Percentiles rank a stretch among this genome's conserved stretches.
These are phyloP conservation scores for Adansonia digitata DNA, from an alignment of 345 rosid genomes.

Conservation along the genomic window DNA sequence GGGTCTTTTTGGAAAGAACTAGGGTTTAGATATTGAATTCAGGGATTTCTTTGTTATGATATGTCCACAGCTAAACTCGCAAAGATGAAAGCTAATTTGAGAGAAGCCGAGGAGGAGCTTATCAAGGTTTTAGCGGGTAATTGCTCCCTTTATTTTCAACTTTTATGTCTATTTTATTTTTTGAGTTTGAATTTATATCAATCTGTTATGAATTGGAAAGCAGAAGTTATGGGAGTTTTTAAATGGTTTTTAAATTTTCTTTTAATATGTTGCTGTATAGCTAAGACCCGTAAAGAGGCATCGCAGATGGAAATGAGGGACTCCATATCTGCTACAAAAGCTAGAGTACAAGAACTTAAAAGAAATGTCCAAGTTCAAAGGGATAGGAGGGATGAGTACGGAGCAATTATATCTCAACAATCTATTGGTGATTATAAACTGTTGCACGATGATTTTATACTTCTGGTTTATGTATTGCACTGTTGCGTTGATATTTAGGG, in stretches of 20 bases:
- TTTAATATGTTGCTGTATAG: conserved; percentile 33
- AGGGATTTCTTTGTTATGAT: background rate
- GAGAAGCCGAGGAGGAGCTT: conserved; percentile 74
- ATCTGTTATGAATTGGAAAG: background rate
- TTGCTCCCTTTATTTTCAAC: background rate
- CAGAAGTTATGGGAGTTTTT: background rate
- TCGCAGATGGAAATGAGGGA: conserved; percentile 61
- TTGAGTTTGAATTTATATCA: background rate
- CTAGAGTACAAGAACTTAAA: conserved; percentile 54
- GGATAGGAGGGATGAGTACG: conserved; percentile 58
- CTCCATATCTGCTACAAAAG: conserved; percentile 49
- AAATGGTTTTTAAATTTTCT: background rate
- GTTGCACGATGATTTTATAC: background rate
- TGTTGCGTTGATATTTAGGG: background rate
- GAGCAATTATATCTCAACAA: conserved; percentile 48
- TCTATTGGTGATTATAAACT: conserved; percentile 41
- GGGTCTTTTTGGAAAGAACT: conserved; percentile 18
- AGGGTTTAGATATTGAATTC: conserved; percentile 10
- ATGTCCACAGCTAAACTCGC: conserved; percentile 44
- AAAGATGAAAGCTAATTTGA: conserved; percentile 50
- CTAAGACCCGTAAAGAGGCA: conserved; percentile 76
- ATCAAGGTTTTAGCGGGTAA: conserved; percentile 74
- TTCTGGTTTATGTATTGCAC: background rate
- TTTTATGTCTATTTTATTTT: background rate
- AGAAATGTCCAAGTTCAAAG: conserved; percentile 48